Base-by-base conservation (phyloP, 2,329 filamentous ascomycete genomes). In the Microascus cirrosus region DNA sequence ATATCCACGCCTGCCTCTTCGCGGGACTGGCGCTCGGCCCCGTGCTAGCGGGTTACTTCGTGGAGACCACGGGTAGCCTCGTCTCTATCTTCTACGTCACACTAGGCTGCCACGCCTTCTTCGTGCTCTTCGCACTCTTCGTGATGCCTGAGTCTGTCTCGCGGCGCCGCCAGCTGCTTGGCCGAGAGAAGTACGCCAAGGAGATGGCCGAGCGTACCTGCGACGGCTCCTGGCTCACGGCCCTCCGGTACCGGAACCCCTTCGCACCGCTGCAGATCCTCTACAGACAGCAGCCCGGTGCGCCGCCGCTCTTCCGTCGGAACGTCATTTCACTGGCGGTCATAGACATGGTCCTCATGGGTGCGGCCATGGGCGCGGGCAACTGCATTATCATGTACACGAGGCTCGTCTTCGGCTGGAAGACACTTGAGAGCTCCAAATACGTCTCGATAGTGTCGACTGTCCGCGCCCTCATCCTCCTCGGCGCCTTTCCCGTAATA, bases 1-100 rank as follows among this genome's bases (percentile, higher is more conserved):
- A 92, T 68, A 86, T 97, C 65, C 90, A 97, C 65, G 91, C 90
- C 12, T 91, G 87, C 63, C 77, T 99, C 10, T 97, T 96, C 70
- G 80, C 82, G 1, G 94, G 94, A n/a, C 83, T 97, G 53, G 93
- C 94, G 0, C 72, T 93, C 35, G 94, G 94, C 0, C 94, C 94
- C 8, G 78, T 95, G 2, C 67, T 95, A 24, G 87, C 91, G 0
- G 92, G 88, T 2, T 86, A 89, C 63, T 76, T 96, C 51, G 86
- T 96, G 65, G 82, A 88, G 65, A 80, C 78, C 69, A 92, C 89
- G 0, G 88, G 89, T 8, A 83, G 82, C 13, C 77, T 95, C 18
- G 69, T 96, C 7, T 81, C 84, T n/a, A 81, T 95, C 53, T 97
- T 99, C 69, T 96, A 95, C 68, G 76, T 91, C 45, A 84, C 87